Base-by-base conservation (phyloP, 768 basidiomycete genomes). In the Lactarius trivialis region DNA sequence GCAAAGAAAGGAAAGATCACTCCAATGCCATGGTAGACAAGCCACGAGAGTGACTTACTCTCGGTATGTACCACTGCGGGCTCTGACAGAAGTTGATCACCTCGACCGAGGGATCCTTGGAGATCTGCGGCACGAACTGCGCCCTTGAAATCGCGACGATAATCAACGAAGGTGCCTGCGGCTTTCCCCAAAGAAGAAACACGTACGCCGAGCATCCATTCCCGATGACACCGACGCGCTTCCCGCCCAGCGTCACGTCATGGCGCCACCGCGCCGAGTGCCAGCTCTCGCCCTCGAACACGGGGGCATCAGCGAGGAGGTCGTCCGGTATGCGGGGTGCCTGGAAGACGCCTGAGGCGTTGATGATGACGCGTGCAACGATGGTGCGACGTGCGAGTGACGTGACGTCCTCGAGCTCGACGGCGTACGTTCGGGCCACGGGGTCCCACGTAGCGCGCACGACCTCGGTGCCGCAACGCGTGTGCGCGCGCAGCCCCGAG, bases 261-360 rank as follows among this genome's bases (percentile, higher is more conserved):
- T 83, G 81, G 50, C 76, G 72, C 86, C 86, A 81, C 58, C 70
- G 68, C 24, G 81, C 78, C 33, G 84, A 82, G 70, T 86, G 85
- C 73, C 80, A 86, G 19, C 75, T 54, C 12, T 70, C 68, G 2
- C 85, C 85, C 50, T 74, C 71, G 68, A 85, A 86, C 51, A 21
- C 37, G 26, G 69, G 9, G 11, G 43, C 69, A 1, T 54, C 53
- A 8, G 71, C 75, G 0, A 56, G 62, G 5, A 77, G 37, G 1
- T 67, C 62, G 2, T 68, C 65, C 17, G 73, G 66, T 39, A 69
- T 68, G 9, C 66, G 64, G 5, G 71, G 71, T 28, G 60, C 65
- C 28, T 70, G 61, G 8, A 75, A 69, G 2, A 60, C 49, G 17
- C 72, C 72, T 0, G 55, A 60, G 37, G 73, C 76, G 17, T 69